Evolutionary conservation across 257 asterid genomes (phyloP).

Genomic region (Solanum pinnatisectum): DNA sequence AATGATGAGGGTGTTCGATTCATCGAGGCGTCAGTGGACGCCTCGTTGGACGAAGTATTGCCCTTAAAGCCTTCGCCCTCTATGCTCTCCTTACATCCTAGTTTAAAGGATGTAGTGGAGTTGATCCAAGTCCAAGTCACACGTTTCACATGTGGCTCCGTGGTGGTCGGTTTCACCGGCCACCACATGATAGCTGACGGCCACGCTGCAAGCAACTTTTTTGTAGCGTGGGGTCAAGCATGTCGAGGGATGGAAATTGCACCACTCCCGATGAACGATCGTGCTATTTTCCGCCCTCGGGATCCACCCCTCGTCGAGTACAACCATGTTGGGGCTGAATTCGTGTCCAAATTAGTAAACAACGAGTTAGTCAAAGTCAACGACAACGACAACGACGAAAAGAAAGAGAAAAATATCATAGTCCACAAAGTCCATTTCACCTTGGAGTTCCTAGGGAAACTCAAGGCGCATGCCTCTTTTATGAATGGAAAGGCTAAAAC

Average conservation of each 20-base stretch:
- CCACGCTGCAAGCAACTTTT: conserved; percentile 46
- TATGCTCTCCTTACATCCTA: conserved; percentile 56
- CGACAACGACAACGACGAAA: conserved; percentile 6
- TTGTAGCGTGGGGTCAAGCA: conserved; percentile 80
- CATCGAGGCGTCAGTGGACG: conserved; percentile 56
- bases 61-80: conserved; percentile 38
- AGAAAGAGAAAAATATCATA: conserved; percentile 25
- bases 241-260: conserved; percentile 28
- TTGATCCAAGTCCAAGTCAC: conserved; percentile 70
- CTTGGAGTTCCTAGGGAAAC: conserved; percentile 34
- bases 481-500: conserved; percentile 22
- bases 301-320: conserved; percentile 39
- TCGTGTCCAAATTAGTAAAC: conserved; percentile 11
- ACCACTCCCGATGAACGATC: conserved; percentile 47
- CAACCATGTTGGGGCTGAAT: conserved; percentile 58
- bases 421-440: conserved; percentile 49
- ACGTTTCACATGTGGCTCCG: conserved; percentile 63
- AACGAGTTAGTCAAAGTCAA: background rate
- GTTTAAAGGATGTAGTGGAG: conserved; percentile 36
- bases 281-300: conserved; percentile 41
- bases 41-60: conserved; percentile 27
- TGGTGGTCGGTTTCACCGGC: conserved; percentile 64
- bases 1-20: conserved; percentile 65
- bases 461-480: conserved; percentile 52
- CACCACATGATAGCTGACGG: conserved; percentile 80